These are phyloP conservation scores for Salix arbutifolia DNA, from an alignment of 345 rosid genomes.

Conservation along the genomic window DNA sequence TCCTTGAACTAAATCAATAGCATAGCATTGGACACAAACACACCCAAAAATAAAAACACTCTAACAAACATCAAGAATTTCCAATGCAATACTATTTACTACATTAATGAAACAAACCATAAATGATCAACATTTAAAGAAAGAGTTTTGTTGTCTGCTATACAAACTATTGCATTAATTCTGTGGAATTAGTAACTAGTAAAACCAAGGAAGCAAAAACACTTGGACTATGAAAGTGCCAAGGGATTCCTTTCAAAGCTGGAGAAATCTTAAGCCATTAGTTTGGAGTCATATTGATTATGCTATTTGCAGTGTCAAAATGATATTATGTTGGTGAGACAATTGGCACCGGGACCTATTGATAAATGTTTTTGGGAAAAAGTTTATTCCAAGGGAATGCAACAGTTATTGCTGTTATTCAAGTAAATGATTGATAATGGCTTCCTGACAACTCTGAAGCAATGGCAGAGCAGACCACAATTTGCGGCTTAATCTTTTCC, in stretches of 20 bases:
- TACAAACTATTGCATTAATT: background rate
- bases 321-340: background rate
- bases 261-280: background rate
- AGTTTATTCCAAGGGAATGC: background rate
- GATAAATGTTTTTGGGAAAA: background rate
- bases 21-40: background rate
- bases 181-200: background rate
- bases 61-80: background rate
- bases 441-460: background rate
- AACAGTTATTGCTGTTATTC: background rate
- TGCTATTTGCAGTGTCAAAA: background rate
- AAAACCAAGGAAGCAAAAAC: no score
- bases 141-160: background rate
- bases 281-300: background rate
- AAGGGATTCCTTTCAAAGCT: background rate
- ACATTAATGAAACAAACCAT: background rate
- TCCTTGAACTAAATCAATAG: slow-evolving; percentile 63
- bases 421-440: background rate
- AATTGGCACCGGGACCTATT: background rate
- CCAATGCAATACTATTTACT: background rate
- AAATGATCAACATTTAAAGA: background rate
- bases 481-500: background rate
- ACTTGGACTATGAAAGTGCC: no score
- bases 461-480: background rate
- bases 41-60: background rate